Evolutionary conservation across 306 rosid genomes (phyloP).

Genomic region (Cajanus cajan): DNA sequence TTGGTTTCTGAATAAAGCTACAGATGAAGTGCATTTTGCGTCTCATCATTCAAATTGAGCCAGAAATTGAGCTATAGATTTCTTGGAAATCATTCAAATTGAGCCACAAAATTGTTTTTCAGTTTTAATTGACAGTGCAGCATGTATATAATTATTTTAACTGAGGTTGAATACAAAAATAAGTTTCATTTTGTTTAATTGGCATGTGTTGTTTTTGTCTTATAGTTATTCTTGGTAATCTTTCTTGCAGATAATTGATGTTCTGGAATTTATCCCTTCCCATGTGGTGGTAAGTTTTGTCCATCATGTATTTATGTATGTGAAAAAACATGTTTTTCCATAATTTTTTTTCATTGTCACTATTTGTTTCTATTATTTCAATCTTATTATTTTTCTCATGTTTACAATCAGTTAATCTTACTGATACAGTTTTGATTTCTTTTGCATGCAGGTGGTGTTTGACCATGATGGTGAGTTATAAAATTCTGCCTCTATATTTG

Average conservation of each 20-base stretch:
- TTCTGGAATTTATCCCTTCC: constrained; percentile 82
- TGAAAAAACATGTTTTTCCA: constrained; percentile 14
- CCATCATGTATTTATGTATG: constrained; percentile 15
- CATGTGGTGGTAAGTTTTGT: constrained; percentile 84
- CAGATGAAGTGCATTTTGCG: constrained; percentile 6
- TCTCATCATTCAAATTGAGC: neutral
- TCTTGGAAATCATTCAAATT: neutral
- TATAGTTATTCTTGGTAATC: constrained; percentile 15
- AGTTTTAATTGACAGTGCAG: neutral
- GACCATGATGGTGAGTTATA: constrained; percentile 94
- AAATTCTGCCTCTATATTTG: constrained; percentile 24
- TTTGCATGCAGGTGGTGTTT: constrained; percentile 86
- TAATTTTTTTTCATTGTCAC: neutral
- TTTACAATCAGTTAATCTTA: neutral
- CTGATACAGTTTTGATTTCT: constrained; percentile 29
- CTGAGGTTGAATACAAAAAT: neutral
- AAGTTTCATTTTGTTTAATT: constrained; percentile 14
- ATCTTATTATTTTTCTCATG: neutral
- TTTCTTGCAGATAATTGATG: constrained; percentile 84
- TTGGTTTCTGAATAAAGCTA: constrained; percentile 1
- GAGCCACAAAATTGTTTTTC: neutral
- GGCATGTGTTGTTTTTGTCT: constrained; percentile 1
- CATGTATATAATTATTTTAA: neutral
- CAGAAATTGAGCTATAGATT: neutral
- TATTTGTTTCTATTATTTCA: neutral